Conservation (phyloP, 805 yeast species). For the Candida anglica region DNA sequence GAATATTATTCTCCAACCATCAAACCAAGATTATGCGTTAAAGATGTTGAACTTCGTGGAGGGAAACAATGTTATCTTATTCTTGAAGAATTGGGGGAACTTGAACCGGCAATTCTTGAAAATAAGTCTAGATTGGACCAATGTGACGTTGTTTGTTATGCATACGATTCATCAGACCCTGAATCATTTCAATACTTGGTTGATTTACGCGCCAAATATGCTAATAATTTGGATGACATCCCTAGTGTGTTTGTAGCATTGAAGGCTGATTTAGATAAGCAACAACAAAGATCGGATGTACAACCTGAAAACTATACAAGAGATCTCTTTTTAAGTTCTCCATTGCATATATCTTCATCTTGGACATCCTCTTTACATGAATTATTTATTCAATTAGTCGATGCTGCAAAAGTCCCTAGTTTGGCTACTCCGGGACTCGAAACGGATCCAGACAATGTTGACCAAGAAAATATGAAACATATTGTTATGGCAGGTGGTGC, state of each 20-base stretch:
- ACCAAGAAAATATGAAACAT: conserved; percentile 48
- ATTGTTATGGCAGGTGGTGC: conserved; percentile 66
- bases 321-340: conserved; percentile 64
- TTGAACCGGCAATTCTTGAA: conserved; percentile 77
- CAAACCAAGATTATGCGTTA: conserved; percentile 77
- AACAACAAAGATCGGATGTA: conserved; percentile 79
- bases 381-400: conserved; percentile 79
- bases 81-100: conserved; percentile 83
- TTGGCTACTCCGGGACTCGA: conserved; percentile 68
- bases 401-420: conserved; percentile 79
- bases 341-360: conserved; percentile 82
- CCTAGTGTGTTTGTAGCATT: conserved; percentile 89
- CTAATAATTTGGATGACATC: conserved; percentile 52
- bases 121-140: conserved; percentile 66
- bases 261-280: conserved; percentile 93
- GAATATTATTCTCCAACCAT: conserved; percentile 78
- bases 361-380: conserved; percentile 90
- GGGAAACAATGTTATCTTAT: conserved; percentile 94
- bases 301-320: conserved; percentile 89
- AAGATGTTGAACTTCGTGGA: conserved; percentile 88
- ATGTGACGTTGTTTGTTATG: conserved; percentile 87
- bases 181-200: conserved; percentile 84
- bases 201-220: conserved; percentile 59
- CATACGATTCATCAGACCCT: conserved; percentile 95
- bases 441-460: conserved; percentile 58